Base-by-base conservation (phyloP, 169 alveolate genomes). In the Plasmodium vivax region DNA sequence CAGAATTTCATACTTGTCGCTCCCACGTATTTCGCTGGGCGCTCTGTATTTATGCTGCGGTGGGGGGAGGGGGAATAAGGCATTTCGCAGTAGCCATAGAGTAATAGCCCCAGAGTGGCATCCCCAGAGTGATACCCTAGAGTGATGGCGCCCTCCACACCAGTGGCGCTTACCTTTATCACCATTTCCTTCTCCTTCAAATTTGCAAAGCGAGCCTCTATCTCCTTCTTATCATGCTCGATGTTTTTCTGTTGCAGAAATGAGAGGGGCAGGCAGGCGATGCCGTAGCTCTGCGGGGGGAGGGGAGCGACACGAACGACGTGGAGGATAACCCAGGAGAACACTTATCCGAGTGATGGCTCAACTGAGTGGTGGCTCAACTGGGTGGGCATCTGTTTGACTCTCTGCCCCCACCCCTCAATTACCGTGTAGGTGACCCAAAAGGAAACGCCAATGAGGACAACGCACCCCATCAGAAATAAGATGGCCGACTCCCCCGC, bases 401-500 rank as follows among this genome's bases (percentile, higher is more conserved):
- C 27, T 36, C 5, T 34, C 12, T 41, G 43, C 51, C 43, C 30
- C 75, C 1, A 34, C 51, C 74, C 9, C 12, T 6, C 79, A 36
- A 77, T 75, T 87, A 87, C 94, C 68, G 94, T 87, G 82, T 87
- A 87, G 8, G 94, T 77, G n/a, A 58, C 88, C 94, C 94, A 87
- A 58, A 87, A 87, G 7, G 94, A 87, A 34, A 87, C 94, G 23
- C 94, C 94, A 19, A 74, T 56, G 45, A 87, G 30, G 38, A 72
- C 88, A 36, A 87, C 88, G 47, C 94, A 87, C 45, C 94, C 94
- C 94, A 87, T 87, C 62, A 87, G 54, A 36, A 87, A 87, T 12
- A 87, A 23, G 71, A 87, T 77, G 7, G 94, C 94, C 16, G 94
- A 87, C 43, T 87, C 88, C 71, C 94, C 94, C 41, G 94, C 94